phyloP scores from a whole-genome alignment of 169 alveolate species.

The Plasmodium ovale region DNA sequence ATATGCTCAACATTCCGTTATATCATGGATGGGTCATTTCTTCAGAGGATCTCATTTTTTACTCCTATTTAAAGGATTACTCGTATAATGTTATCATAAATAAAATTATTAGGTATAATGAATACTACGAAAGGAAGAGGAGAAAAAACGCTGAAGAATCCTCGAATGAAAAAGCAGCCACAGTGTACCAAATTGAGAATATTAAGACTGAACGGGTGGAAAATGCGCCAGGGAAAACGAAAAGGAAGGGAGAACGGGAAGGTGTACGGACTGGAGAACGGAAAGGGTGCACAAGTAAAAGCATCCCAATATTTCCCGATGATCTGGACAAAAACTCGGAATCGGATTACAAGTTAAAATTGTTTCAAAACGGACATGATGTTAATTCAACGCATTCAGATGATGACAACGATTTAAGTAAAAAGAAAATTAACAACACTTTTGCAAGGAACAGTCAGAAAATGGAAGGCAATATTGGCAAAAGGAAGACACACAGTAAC shows the following conservation, averaged over 20 bases:
- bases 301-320: constrained; percentile 68
- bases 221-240: neutral
- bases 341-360: neutral
- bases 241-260: neutral
- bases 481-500: neutral
- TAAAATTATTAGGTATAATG: constrained; percentile 74
- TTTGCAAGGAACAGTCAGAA: neutral
- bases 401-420: too few species aligned
- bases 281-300: neutral
- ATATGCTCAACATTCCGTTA: constrained; percentile 76
- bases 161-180: constrained; percentile 2
- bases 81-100: constrained; percentile 72
- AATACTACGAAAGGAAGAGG: constrained; percentile 64
- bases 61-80: constrained; percentile 75
- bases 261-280: neutral
- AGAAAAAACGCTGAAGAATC: constrained; percentile 5
- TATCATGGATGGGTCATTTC: constrained; percentile 79
- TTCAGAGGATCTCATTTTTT: constrained; percentile 66
- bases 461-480: neutral
- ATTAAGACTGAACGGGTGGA: constrained; percentile 9
- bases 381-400: too few species aligned
- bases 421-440: too few species aligned
- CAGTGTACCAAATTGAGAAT: neutral
- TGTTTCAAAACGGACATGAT: neutral
- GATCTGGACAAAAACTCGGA: constrained; percentile 49